These are phyloP conservation scores for Symbiodinium natans DNA, from an alignment of 73 alveolate species.

Conservation along the genomic window DNA sequence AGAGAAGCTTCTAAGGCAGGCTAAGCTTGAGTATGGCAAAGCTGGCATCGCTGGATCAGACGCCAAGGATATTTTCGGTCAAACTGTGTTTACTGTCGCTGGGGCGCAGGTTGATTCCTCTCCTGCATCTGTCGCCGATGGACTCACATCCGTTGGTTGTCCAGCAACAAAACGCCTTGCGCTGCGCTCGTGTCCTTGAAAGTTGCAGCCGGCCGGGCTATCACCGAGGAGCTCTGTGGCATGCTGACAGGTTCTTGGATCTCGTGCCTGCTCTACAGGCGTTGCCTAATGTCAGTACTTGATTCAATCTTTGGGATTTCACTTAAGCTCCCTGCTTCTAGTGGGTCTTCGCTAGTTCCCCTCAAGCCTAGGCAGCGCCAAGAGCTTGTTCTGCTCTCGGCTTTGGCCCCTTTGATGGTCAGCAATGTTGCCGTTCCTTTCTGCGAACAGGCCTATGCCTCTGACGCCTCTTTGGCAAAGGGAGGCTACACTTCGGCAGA, in stretches of 20 bases:
- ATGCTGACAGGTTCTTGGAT: background rate
- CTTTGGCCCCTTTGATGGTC: background rate
- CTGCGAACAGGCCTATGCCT: background rate
- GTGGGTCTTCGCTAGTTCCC: no score
- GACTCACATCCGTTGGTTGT: no score
- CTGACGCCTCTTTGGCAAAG: background rate
- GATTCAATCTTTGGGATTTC: no score
- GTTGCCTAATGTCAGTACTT: background rate
- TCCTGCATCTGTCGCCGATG: background rate
- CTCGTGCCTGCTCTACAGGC: background rate
- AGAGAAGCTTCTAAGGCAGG: background rate
- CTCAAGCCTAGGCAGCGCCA: no score
- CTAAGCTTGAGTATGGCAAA: background rate
- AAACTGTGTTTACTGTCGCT: background rate
- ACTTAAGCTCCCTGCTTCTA: no score
- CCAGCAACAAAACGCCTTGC: background rate
- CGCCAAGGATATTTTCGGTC: background rate
- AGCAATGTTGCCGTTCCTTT: background rate
- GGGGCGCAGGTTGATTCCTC: background rate
- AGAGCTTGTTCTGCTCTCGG: background rate
- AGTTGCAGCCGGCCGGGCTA: no score
- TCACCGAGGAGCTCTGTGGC: background rate
- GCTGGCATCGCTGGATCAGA: background rate
- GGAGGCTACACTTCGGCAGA: background rate
- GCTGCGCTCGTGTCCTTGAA: background rate